Percentiles rank a stretch among this genome's conserved stretches.
These are phyloP conservation scores for Sisymbrium altissimum DNA, from an alignment of 345 rosid genomes.

Conservation along the genomic window DNA sequence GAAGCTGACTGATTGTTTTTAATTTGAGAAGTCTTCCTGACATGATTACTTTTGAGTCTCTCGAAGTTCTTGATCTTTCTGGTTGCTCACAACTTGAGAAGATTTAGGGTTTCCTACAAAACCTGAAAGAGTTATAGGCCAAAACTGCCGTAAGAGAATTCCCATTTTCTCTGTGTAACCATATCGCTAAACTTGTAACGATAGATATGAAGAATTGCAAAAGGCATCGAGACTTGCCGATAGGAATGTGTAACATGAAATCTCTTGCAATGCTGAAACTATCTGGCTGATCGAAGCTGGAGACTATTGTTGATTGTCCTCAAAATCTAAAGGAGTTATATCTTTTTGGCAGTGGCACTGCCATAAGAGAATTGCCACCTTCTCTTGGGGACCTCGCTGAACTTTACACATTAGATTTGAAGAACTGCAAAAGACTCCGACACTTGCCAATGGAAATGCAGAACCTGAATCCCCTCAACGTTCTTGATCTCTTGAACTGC, in stretches of 20 bases:
- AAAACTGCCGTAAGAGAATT: not conserved
- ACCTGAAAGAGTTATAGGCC: not conserved
- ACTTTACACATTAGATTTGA: not conserved
- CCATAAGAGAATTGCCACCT: not conserved
- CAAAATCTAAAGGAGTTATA: not conserved
- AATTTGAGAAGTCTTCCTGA: not conserved
- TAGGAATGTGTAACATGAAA: conserved; percentile 1
- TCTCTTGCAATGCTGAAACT: conserved; percentile 8
- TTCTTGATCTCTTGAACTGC: conserved; percentile 15
- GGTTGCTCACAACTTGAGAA: not conserved
- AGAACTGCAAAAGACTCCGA: not conserved
- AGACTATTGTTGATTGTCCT: not conserved
- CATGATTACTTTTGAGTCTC: not conserved
- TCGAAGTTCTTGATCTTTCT: not conserved
- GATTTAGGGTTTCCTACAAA: not conserved
- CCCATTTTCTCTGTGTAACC: not conserved
- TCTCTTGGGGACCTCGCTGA: not conserved
- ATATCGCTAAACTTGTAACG: not conserved
- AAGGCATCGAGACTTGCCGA: not conserved
- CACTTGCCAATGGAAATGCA: not conserved
- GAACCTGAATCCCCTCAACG: conserved; percentile 7
- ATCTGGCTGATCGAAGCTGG: not conserved
- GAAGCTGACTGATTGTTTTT: not conserved
- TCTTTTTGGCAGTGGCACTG: not conserved
- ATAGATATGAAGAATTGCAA: conserved; percentile 10